Percentiles rank a stretch among this genome's conserved stretches.
Conservation (phyloP, 1,139 yeast species). For the Hansenula sp. region DNA sequence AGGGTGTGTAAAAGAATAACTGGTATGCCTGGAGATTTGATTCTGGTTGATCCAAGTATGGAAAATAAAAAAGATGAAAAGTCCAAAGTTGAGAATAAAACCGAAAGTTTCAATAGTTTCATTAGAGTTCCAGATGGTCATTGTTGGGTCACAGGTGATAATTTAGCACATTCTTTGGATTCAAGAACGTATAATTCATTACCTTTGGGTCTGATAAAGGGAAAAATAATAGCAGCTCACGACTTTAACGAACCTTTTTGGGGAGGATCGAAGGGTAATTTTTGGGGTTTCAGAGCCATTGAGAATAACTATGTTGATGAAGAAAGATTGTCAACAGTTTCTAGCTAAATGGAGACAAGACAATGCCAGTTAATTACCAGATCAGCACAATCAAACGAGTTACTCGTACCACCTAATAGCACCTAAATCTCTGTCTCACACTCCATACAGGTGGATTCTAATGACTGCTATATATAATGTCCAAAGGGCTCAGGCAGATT, state of each 20-base stretch:
- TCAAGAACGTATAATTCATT: conserved; percentile 84
- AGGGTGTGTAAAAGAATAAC: conserved; percentile 89
- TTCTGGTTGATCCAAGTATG: conserved; percentile 75
- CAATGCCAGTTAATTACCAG: too few relatives aligned
- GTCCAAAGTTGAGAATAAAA: conserved; percentile 8
- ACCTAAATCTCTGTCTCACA: too few relatives aligned
- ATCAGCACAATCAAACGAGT: too few relatives aligned
- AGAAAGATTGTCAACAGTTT: neutral
- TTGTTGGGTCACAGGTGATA: conserved; percentile 97
- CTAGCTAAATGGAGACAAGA: too few relatives aligned
- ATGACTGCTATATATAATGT: too few relatives aligned
- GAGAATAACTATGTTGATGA: conserved; percentile 36
- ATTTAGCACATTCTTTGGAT: conserved; percentile 82
- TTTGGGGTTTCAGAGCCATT: conserved; percentile 53
- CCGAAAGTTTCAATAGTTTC: conserved; percentile 46
- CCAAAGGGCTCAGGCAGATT: too few relatives aligned
- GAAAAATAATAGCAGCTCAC: conserved; percentile 73
- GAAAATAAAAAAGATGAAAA: conserved; percentile 16
- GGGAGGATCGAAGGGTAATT: conserved; percentile 30
- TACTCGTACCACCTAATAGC: too few relatives aligned
- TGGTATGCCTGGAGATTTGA: conserved; percentile 93
- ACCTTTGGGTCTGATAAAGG: conserved; percentile 84
- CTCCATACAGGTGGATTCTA: too few relatives aligned
- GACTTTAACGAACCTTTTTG: conserved; percentile 33
- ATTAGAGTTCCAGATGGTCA: conserved; percentile 83